Evolutionary conservation across 2,329 filamentous ascomycete genomes (phyloP).

Genomic region (Epichloe uncinata): DNA sequence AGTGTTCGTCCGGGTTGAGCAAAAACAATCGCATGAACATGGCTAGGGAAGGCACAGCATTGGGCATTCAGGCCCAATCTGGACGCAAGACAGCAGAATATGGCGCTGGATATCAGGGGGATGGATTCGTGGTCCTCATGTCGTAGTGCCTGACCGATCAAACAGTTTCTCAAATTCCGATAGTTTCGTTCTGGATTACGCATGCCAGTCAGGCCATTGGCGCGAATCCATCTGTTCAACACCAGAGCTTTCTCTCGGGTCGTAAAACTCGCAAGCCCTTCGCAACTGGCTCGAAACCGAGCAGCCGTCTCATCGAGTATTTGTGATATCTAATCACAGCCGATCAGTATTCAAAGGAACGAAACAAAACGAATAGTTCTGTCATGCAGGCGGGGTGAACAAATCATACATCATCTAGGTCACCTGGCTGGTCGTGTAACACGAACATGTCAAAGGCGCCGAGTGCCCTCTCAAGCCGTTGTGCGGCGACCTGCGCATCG

Average conservation of each 20-base stretch:
- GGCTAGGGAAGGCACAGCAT: slow-evolving; percentile 70
- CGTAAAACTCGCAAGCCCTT: slow-evolving; percentile 40
- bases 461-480: slow-evolving; percentile 55
- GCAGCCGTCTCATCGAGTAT: slow-evolving; percentile 51
- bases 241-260: slow-evolving; percentile 54
- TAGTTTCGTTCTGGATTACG: slow-evolving; percentile 53
- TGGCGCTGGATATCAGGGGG: slow-evolving; percentile 74
- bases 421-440: slow-evolving; percentile 56
- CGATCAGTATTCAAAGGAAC: background rate
- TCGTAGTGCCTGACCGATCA: slow-evolving; percentile 69
- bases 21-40: slow-evolving; percentile 70
- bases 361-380: background rate
- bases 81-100: slow-evolving; percentile 69
- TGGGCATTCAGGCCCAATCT: slow-evolving; percentile 62
- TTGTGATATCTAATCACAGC: slow-evolving; percentile 36
- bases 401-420: slow-evolving; percentile 53
- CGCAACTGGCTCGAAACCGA: slow-evolving; percentile 38
- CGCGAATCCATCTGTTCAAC: slow-evolving; percentile 56
- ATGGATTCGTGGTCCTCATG: slow-evolving; percentile 64
- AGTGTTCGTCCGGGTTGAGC: slow-evolving; percentile 47
- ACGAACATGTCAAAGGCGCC: slow-evolving; percentile 86
- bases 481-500: slow-evolving; percentile 24
- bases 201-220: slow-evolving; percentile 56
- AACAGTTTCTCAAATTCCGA: slow-evolving; percentile 71
- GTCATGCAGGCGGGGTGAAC: background rate